A percentile compares a stretch with the other conserved stretches of the same genome.
Conservation (phyloP, 2,329 filamentous ascomycete species). For the Pseudogymnoascus sp. region DNA sequence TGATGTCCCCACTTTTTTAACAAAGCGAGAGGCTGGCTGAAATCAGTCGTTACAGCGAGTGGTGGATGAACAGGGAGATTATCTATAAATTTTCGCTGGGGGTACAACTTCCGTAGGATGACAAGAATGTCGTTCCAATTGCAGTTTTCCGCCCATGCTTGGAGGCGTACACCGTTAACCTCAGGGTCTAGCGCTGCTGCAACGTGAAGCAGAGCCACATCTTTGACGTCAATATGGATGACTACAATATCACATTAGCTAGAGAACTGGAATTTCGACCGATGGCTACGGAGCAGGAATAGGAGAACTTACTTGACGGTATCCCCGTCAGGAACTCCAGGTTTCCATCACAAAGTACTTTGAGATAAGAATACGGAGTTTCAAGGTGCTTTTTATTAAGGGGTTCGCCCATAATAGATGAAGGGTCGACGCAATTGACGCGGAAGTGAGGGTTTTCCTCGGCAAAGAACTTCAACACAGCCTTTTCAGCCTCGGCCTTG, state of each 20-base stretch:
- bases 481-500: slow-evolving; percentile 27
- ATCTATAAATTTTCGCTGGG: slow-evolving; percentile 19
- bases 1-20: slow-evolving; percentile 16
- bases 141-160: slow-evolving; percentile 20
- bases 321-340: neutral
- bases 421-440: slow-evolving; percentile 19
- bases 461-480: slow-evolving; percentile 25
- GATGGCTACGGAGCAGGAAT: neutral
- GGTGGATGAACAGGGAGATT: slow-evolving; percentile 16
- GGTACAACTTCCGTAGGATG: slow-evolving; percentile 20
- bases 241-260: slow-evolving; percentile 12
- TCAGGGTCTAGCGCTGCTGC: slow-evolving; percentile 23
- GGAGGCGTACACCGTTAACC: slow-evolving; percentile 22
- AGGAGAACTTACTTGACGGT: neutral
- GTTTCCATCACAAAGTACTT: neutral
- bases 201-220: slow-evolving; percentile 25
- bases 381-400: slow-evolving; percentile 18
- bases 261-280: neutral
- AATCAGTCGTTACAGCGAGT: slow-evolving; percentile 17
- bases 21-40: slow-evolving; percentile 15
- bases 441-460: slow-evolving; percentile 21
- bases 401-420: slow-evolving; percentile 15
- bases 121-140: slow-evolving; percentile 23
- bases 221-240: slow-evolving; percentile 22
- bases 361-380: neutral